Conservation (phyloP, 1,284 basidiomycete species). For the Microbotryum intermedium region DNA sequence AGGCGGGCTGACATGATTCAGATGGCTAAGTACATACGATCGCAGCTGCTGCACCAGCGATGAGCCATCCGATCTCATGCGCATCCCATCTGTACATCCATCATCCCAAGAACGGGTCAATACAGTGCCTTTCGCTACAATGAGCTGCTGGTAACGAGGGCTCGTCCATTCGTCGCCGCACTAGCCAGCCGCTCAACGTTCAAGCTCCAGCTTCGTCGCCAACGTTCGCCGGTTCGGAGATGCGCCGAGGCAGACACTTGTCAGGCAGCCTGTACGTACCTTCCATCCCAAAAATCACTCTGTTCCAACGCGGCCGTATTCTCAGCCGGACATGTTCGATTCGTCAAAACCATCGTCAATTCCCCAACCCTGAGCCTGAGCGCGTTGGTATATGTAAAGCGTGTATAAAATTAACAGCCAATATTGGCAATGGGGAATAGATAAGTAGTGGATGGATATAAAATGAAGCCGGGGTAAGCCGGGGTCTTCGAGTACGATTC, state of each 20-base stretch:
- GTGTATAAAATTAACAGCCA: too few species aligned
- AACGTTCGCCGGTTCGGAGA: too few species aligned
- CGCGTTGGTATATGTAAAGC: too few species aligned
- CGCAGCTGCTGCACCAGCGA: constrained; percentile 56
- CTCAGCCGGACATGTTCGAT: constrained; percentile 8
- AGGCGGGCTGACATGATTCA: too few species aligned
- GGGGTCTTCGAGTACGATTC: not conserved
- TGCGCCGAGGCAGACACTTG: not conserved
- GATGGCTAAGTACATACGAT: constrained; percentile 45
- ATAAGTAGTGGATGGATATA: not conserved
- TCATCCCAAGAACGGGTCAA: too few species aligned
- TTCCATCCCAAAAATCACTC: constrained; percentile 7
- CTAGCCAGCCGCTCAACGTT: too few species aligned
- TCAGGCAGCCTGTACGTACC: not conserved
- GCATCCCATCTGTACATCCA: constrained; percentile 29
- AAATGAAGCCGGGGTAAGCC: not conserved
- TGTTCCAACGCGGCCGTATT: constrained; percentile 8
- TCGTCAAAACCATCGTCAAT: constrained; percentile 7
- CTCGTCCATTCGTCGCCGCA: too few species aligned
- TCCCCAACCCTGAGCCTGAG: too few species aligned
- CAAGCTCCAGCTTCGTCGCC: too few species aligned
- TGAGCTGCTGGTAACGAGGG: too few species aligned
- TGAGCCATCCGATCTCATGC: constrained; percentile 63
- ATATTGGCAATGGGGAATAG: too few species aligned
- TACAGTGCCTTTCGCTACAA: too few species aligned